These are phyloP conservation scores for Wallacemonas sp. DNA, from an alignment of 208 protist species.

Conservation along the genomic window DNA sequence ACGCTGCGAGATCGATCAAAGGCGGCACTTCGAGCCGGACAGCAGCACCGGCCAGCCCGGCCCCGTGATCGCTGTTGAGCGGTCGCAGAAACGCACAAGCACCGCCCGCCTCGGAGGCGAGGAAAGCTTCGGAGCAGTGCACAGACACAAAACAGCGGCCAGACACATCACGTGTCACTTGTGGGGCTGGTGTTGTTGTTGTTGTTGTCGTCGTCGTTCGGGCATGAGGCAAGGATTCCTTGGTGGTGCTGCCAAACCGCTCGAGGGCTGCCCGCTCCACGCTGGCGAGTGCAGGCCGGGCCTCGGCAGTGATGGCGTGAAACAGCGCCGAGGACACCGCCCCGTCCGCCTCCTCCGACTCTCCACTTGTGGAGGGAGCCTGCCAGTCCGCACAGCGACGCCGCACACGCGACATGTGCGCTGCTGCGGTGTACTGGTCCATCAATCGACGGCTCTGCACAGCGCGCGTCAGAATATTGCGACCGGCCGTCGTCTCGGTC, in stretches of 20 bases:
- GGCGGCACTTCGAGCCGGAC: constrained; percentile 50
- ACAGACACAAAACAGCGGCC: constrained; percentile 2
- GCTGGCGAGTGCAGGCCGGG: background rate
- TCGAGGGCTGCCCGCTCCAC: background rate
- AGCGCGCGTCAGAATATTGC: background rate
- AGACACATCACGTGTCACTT: background rate
- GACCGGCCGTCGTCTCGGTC: background rate
- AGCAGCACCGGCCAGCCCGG: no score
- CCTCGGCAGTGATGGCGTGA: background rate
- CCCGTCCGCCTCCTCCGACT: no score
- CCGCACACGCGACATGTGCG: background rate
- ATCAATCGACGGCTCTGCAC: constrained; percentile 3
- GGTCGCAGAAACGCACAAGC: constrained; percentile 9
- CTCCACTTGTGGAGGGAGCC: no score
- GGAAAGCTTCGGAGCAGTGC: background rate
- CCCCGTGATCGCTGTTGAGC: constrained; percentile 17
- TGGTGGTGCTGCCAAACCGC: background rate
- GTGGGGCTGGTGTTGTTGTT: background rate
- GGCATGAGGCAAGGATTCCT: no score
- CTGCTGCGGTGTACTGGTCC: background rate
- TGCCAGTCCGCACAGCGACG: background rate
- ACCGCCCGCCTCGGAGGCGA: background rate
- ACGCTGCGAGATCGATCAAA: constrained; percentile 30
- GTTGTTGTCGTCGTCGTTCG: background rate
- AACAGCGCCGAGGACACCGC: no score